Conservation (phyloP, 257 asterid species). For the Solanum bulbocastanum region DNA sequence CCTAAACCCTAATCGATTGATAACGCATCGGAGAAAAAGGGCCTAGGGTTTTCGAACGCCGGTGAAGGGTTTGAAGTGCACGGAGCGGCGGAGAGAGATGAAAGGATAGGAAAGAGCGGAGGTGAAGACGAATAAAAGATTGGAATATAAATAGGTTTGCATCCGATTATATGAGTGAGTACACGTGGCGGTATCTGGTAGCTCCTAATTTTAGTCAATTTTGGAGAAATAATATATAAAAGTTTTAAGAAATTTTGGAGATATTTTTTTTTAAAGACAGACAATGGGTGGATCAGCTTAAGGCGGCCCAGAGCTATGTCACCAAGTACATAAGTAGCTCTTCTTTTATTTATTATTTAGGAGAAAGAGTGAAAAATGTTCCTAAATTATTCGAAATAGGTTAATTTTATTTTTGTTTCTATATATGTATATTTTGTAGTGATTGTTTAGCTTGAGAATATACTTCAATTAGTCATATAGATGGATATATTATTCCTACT, state of each 20-base stretch:
- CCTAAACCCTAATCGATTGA: neutral
- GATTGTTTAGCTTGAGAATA: too few species aligned
- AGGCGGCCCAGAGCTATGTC: neutral
- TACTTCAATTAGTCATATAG: too few species aligned
- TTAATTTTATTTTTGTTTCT: too few species aligned
- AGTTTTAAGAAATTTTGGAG: neutral
- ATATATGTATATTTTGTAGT: too few species aligned
- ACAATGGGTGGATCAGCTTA: neutral
- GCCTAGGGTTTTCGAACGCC: conserved; percentile 13
- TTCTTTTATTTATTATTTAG: too few species aligned
- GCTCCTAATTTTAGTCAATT: neutral
- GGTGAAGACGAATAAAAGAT: conserved; percentile 21
- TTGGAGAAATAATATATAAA: neutral
- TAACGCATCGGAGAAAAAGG: neutral
- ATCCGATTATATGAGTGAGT: conserved; percentile 21
- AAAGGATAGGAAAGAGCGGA: conserved; percentile 11
- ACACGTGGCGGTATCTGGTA: conserved; percentile 23
- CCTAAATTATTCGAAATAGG: too few species aligned
- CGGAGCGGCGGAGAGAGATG: neutral
- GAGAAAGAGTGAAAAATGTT: too few species aligned
- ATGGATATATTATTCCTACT: neutral
- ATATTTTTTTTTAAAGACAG: neutral
- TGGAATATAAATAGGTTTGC: conserved; percentile 48
- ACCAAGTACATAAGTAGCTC: neutral
- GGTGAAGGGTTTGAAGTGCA: conserved; percentile 7